Base-by-base conservation (phyloP, 208 protist species). In the Acanthamoeba castellanii region DNA sequence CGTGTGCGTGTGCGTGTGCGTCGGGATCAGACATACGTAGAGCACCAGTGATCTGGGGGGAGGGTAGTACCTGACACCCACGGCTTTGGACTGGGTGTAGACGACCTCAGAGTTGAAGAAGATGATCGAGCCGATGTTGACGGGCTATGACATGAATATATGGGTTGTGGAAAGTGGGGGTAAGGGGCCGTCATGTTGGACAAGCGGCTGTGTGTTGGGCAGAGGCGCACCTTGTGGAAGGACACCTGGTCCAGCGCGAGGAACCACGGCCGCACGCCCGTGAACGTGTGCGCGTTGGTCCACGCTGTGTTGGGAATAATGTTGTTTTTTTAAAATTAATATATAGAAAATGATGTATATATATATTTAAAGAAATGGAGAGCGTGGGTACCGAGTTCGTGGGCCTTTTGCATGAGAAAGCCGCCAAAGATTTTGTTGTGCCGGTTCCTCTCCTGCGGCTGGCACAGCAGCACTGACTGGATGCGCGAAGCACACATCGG, bases 341-440 rank as follows among this genome's bases (percentile, higher is more conserved):
- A 84, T 55, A 3, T 45, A 84, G 4, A 34, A 32, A n/a, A 32
- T 55, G 13, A 45, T 34, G 18, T 3, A 4, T 16, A 85, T 8
- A 22, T 34, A 7, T 7, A 4, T 34, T n/a, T 16, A 85, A 7
- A 27, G 32, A 7, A 85, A 3, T 57, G 11, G 64, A 85, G 20
- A 37, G n/a, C 25, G 1, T n/a, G 13, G 13, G 55, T 92, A 92
- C 87, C 91, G 32, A 94, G 70, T 34, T 94, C 91, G 91, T 85
- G 59, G 7, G 94, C 84, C 37, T 95, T 93, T 32, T 85, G 89
- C 94, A 95, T 95, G 74, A 95, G 89, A 32, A 85, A 94, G 13
- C 94, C 94, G 37, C 94, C 94, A 82, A 95, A 95, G 42, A 95
- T 94, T 37, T 95, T 89, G 32, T 95, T 61, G 92, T 95, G 70